A percentile compares a stretch with the other conserved stretches of the same genome.
Evolutionary conservation across 2,329 filamentous ascomycete genomes (phyloP).

Genomic region (Colletotrichum simmondsii): DNA sequence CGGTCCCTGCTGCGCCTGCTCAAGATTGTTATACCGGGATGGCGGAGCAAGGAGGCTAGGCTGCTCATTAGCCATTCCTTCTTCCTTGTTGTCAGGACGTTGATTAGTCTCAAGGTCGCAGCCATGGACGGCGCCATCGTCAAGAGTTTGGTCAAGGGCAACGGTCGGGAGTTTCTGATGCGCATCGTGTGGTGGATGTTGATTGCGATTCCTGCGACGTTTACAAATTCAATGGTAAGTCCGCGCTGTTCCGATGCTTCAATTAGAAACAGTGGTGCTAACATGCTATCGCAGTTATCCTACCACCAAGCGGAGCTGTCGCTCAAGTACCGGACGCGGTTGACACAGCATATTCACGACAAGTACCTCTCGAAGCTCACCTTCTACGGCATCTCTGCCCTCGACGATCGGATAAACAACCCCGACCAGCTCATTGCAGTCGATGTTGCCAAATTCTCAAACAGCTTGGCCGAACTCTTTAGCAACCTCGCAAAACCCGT

Average conservation of each 20-base stretch:
- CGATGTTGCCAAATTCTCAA: slow-evolving; percentile 95
- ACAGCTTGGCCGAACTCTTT: slow-evolving; percentile 93
- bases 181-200: slow-evolving; percentile 98
- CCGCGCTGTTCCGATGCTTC: no score
- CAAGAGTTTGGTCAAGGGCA: slow-evolving; percentile 90
- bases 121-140: slow-evolving; percentile 95
- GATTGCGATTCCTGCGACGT: slow-evolving; percentile 93
- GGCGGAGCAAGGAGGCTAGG: slow-evolving; percentile 87
- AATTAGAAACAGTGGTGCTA: no score
- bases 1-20: slow-evolving; percentile 81
- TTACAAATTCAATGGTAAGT: slow-evolving; percentile 97
- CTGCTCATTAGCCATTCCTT: slow-evolving; percentile 91
- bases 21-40: slow-evolving; percentile 89
- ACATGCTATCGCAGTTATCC: slow-evolving; percentile 72
- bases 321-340: slow-evolving; percentile 88
- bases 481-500: slow-evolving; percentile 96
- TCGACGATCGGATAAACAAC: slow-evolving; percentile 98
- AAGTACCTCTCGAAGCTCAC: slow-evolving; percentile 98
- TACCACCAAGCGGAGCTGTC: slow-evolving; percentile 97
- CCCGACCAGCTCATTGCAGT: slow-evolving; percentile 97
- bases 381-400: slow-evolving; percentile 93
- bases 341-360: slow-evolving; percentile 95
- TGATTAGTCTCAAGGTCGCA: slow-evolving; percentile 95
- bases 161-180: slow-evolving; percentile 87
- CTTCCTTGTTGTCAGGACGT: slow-evolving; percentile 88